Base-by-base conservation (phyloP, 2,329 filamentous ascomycete genomes). In the Colletotrichum sp. region DNA sequence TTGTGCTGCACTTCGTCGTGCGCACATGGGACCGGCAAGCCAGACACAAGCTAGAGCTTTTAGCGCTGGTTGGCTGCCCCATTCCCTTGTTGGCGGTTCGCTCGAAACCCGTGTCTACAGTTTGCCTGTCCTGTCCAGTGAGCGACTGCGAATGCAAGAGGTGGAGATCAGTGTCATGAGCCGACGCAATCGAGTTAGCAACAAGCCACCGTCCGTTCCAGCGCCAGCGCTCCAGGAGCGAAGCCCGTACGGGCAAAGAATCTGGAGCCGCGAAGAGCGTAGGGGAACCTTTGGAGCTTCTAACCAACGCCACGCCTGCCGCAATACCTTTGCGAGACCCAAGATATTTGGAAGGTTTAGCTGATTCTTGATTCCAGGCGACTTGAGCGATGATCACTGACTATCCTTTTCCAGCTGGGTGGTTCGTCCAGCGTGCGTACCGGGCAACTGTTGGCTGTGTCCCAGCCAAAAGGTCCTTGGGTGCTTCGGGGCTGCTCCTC, bases 1-100 rank as follows among this genome's bases (percentile, higher is more conserved):
- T 34, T 58, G 74, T 60, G 36, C 32, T 64, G 65, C 71, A 73
- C 57, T 73, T 75, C 64, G 74, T 75, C 64, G 70, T 57, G 55
- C 64, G 57, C 73, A 73, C 73, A 75, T 73, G 73, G 73, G 70
- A 32, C 21, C 28, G 26, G 12, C n/a, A 15, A 58, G 18, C 43
- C 18, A 65, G 70, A 30, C 55, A 32, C 30, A 43, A 64, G 32
- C 55, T 67, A 75, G 24, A 55, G 34, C 5, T 71, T 30, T 68
- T 74, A 72, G 67, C 55, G 67, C 66, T 70, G 34, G 57, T 26
- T 28, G 24, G 32, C 18, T 38, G 8, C 15, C 18, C 43, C 13
- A 32, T 16, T 60, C 66, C 15, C 32, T 58, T 28, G 34, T 34
- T 70, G 57, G 57, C 48, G 66, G 48, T 38, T 68, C 48, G 66